phyloP scores from a whole-genome alignment of 225 moss, liverwort and hornwort genomes.

The Polytrichum commune region DNA sequence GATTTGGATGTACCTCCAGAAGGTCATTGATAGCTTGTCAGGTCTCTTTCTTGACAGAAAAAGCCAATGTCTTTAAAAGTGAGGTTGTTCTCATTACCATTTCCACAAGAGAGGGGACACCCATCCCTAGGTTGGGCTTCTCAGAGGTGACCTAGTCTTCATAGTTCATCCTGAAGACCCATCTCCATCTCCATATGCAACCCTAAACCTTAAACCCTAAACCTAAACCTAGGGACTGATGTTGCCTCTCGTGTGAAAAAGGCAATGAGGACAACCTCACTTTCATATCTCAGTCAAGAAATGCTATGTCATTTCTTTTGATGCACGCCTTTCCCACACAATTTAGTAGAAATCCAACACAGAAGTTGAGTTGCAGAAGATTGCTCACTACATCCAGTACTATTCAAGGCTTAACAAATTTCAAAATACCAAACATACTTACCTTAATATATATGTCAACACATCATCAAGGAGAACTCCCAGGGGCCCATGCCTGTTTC shows the following conservation, averaged over 20 bases:
- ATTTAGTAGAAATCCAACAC: no score
- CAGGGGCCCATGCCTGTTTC: constrained; percentile 44
- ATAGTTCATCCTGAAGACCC: constrained; percentile 85
- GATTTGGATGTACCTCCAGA: constrained; percentile 49
- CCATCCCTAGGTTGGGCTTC: constrained; percentile 58
- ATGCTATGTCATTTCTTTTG: background rate
- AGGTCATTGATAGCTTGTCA: constrained; percentile 71
- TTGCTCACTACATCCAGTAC: background rate
- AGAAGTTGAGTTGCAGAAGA: background rate
- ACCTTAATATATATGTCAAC: constrained; percentile 51
- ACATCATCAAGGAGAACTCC: constrained; percentile 31
- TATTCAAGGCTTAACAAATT: background rate
- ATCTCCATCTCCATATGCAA: constrained; percentile 62
- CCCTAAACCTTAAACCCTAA: no score
- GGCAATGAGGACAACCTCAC: constrained; percentile 46
- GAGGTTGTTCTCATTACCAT: constrained; percentile 47
- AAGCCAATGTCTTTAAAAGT: constrained; percentile 49
- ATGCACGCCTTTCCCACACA: background rate
- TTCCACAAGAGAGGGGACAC: constrained; percentile 46
- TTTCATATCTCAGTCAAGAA: background rate
- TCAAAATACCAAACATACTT: background rate
- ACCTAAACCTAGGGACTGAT: constrained; percentile 31
- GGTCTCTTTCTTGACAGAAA: constrained; percentile 64
- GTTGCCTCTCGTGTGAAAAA: constrained; percentile 49
- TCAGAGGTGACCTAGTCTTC: constrained; percentile 63